A percentile compares a stretch with the other conserved stretches of the same genome.
These are phyloP conservation scores for Aspergillus oerlinghausenensis DNA, from an alignment of 2,329 filamentous ascomycete genomes.

Conservation along the genomic window DNA sequence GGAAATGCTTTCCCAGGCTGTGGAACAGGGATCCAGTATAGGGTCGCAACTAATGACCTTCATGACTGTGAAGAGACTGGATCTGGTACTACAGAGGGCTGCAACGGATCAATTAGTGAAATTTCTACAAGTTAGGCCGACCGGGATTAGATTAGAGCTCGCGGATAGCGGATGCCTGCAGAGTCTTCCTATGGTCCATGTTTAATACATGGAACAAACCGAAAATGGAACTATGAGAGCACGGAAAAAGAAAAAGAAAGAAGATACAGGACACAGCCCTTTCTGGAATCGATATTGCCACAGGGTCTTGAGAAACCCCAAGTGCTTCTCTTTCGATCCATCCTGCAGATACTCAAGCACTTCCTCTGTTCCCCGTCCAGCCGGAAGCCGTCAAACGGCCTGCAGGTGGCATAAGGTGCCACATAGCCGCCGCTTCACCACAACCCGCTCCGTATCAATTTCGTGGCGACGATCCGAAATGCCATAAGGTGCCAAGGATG, in stretches of 20 bases:
- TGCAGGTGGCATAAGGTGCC: slow-evolving; percentile 13
- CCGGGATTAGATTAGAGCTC: slow-evolving; percentile 6
- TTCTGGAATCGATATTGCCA: slow-evolving; percentile 11
- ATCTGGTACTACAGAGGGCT: slow-evolving; percentile 27
- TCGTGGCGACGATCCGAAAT: slow-evolving; percentile 4
- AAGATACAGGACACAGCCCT: slow-evolving; percentile 6
- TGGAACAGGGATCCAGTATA: slow-evolving; percentile 29
- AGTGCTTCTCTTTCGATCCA: slow-evolving; percentile 7
- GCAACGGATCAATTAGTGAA: slow-evolving; percentile 9
- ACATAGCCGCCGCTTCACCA: slow-evolving; percentile 10
- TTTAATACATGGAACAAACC: slow-evolving; percentile 1
- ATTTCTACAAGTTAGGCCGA: slow-evolving; percentile 11
- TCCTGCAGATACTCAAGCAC: slow-evolving; percentile 15
- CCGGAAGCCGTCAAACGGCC: slow-evolving; percentile 13
- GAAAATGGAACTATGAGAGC: slow-evolving; percentile 2
- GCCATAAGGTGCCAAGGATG: slow-evolving; percentile 1
- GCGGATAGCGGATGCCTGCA: slow-evolving; percentile 26
- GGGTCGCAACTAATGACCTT: slow-evolving; percentile 26
- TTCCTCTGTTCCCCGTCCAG: slow-evolving; percentile 20
- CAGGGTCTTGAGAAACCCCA: slow-evolving; percentile 8
- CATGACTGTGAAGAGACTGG: slow-evolving; percentile 19
- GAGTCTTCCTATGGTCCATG: slow-evolving; percentile 8
- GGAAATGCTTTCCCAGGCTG: slow-evolving; percentile 19
- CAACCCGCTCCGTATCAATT: slow-evolving; percentile 1
- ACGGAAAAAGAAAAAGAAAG: slow-evolving; percentile 2